phyloP scores from a whole-genome alignment of 805 yeast species.

The Candida succiphila region DNA sequence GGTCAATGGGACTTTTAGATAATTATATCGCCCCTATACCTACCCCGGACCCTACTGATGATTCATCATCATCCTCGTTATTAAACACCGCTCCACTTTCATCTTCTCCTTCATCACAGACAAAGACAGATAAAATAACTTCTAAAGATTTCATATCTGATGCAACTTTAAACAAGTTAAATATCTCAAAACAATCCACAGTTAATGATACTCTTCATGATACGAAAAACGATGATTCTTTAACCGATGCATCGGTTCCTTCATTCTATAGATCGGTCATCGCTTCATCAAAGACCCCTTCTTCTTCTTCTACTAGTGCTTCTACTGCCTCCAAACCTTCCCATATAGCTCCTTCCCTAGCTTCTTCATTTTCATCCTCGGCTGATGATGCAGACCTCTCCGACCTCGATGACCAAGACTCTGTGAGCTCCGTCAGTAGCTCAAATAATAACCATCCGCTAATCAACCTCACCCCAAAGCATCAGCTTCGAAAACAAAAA shows the following conservation, averaged over 20 bases:
- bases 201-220: not conserved
- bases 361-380: no score
- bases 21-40: slow-evolving; percentile 31
- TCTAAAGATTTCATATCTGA: slow-evolving; percentile 91
- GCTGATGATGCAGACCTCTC: slow-evolving; percentile 15
- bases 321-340: no score
- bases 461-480: slow-evolving; percentile 20
- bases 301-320: slow-evolving; percentile 15
- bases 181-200: slow-evolving; percentile 10
- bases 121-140: slow-evolving; percentile 62
- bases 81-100: not conserved
- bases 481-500: slow-evolving; percentile 13
- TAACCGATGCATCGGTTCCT: slow-evolving; percentile 11
- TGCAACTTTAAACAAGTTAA: slow-evolving; percentile 84
- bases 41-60: not conserved
- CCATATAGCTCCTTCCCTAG: no score
- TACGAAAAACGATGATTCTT: slow-evolving; percentile 4
- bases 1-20: slow-evolving; percentile 74
- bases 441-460: slow-evolving; percentile 13
- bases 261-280: slow-evolving; percentile 16
- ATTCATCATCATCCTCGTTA: slow-evolving; percentile 7
- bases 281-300: slow-evolving; percentile 15
- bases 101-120: slow-evolving; percentile 3
- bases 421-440: slow-evolving; percentile 13
- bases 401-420: slow-evolving; percentile 17